A percentile compares a stretch with the other conserved stretches of the same genome.
phyloP scores from a whole-genome alignment of 768 basidiomycete species.

The Tephrocybe sp. region DNA sequence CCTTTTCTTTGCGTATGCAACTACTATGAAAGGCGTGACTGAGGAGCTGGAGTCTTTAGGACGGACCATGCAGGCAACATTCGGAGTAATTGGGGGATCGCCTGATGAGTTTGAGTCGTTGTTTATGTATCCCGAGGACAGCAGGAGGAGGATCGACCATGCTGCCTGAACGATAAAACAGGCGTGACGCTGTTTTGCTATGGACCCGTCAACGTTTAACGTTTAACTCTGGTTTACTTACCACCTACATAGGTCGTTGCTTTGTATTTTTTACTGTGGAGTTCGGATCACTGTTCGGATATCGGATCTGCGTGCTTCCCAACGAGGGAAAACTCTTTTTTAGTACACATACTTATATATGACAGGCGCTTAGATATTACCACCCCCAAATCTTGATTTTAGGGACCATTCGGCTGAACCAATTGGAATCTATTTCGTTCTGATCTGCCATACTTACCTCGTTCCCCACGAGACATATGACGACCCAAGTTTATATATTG shows the following conservation, averaged over 20 bases:
- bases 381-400: too few species aligned
- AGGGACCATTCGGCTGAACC: not conserved
- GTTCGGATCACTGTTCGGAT: too few species aligned
- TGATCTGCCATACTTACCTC: not conserved
- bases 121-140: slow-evolving; percentile 45
- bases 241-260: too few species aligned
- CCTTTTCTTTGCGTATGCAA: slow-evolving; percentile 91
- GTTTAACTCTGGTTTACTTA: too few species aligned
- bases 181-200: too few species aligned
- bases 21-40: slow-evolving; percentile 94
- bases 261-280: too few species aligned
- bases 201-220: too few species aligned
- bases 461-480: not conserved
- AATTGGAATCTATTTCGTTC: not conserved
- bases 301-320: too few species aligned
- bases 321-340: too few species aligned
- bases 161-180: slow-evolving; percentile 21
- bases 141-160: slow-evolving; percentile 21
- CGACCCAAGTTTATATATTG: too few species aligned
- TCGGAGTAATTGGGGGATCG: slow-evolving; percentile 88
- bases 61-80: slow-evolving; percentile 78
- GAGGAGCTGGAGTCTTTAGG: slow-evolving; percentile 86
- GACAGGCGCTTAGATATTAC: too few species aligned
- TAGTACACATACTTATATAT: too few species aligned
- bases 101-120: slow-evolving; percentile 81